Conservation (phyloP, 179 eudicot genomes). For the Silene coronaria region DNA sequence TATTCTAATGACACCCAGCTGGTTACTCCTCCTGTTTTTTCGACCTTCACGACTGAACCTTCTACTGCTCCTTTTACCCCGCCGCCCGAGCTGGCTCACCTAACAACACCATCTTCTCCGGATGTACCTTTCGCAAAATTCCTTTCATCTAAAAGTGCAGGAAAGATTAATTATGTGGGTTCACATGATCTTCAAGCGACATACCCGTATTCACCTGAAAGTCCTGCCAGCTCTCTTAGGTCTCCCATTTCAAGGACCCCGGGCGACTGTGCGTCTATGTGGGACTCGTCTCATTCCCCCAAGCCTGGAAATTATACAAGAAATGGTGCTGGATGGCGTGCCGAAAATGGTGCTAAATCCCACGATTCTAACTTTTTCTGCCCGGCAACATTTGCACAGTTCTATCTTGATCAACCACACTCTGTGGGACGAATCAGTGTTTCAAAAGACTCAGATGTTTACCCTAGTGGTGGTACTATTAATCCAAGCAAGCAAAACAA, state of each 20-base stretch:
- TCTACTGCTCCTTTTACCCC: slow-evolving; percentile 98
- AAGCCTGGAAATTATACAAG: slow-evolving; percentile 18
- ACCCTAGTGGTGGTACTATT: slow-evolving; percentile 53
- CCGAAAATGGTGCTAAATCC: slow-evolving; percentile 37
- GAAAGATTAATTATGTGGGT: slow-evolving; percentile 41
- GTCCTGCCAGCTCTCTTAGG: slow-evolving; percentile 73
- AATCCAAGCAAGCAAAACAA: slow-evolving; percentile 65
- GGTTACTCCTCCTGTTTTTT: slow-evolving; percentile 94
- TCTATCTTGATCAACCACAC: slow-evolving; percentile 76
- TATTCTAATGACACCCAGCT: slow-evolving; percentile 91
- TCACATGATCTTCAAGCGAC: slow-evolving; percentile 63
- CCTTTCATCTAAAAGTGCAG: slow-evolving; percentile 68
- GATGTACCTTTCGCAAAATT: slow-evolving; percentile 93
- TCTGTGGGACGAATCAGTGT: slow-evolving; percentile 87
- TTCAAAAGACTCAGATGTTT: slow-evolving; percentile 72
- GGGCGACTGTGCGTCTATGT: slow-evolving; percentile 41
- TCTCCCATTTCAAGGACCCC: slow-evolving; percentile 74
- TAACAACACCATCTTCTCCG: slow-evolving; percentile 96
- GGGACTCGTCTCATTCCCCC: slow-evolving; percentile 49
- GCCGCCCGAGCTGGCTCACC: slow-evolving; percentile 90
- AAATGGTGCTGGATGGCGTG: too few relatives aligned
- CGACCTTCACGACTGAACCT: slow-evolving; percentile 91
- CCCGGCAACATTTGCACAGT: slow-evolving; percentile 96
- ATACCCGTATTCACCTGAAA: slow-evolving; percentile 73
- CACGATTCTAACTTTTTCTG: slow-evolving; percentile 90